Conservation (phyloP, 192 early-diverging fungal species). For the Coemansia sp. region DNA sequence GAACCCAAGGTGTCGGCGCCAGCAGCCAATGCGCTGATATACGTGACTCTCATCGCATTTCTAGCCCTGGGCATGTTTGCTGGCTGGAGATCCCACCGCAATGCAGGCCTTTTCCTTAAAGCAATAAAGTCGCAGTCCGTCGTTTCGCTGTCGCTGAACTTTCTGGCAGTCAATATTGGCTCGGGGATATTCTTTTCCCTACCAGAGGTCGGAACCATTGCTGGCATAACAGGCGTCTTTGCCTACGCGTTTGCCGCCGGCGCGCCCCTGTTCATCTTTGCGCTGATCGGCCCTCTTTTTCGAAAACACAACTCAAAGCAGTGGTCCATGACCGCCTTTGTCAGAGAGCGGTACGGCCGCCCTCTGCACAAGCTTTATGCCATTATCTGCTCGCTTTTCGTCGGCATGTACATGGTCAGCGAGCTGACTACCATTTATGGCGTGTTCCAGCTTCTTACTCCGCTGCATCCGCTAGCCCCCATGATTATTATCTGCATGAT, state of each 20-base stretch:
- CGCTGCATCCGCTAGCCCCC: slow-evolving; percentile 56
- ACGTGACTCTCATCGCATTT: slow-evolving; percentile 54
- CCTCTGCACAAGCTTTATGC: slow-evolving; percentile 57
- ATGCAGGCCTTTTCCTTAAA: slow-evolving; percentile 55
- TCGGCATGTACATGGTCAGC: slow-evolving; percentile 61
- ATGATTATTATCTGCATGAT: slow-evolving; percentile 60
- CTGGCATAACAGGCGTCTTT: slow-evolving; percentile 64
- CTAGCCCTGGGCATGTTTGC: slow-evolving; percentile 55
- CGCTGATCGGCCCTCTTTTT: slow-evolving; percentile 58
- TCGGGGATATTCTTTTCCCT: slow-evolving; percentile 64
- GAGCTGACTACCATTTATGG: slow-evolving; percentile 67
- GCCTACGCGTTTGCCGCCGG: slow-evolving; percentile 63
- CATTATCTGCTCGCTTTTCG: slow-evolving; percentile 60
- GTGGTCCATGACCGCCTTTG: slow-evolving; percentile 65
- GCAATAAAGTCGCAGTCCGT: slow-evolving; percentile 55
- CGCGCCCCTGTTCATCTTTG: slow-evolving; percentile 60
- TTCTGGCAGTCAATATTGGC: slow-evolving; percentile 57
- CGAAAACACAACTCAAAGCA: slow-evolving; percentile 59
- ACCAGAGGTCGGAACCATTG: slow-evolving; percentile 62
- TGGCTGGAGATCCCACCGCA: slow-evolving; percentile 52
- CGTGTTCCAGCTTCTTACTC: slow-evolving; percentile 57
- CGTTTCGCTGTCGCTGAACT: slow-evolving; percentile 53
- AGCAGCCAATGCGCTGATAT: slow-evolving; percentile 56
- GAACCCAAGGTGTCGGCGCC: slow-evolving; percentile 42
- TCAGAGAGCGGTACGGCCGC: slow-evolving; percentile 62